phyloP scores from a whole-genome alignment of 768 basidiomycete species.

The Gloeostereum incarnatum region DNA sequence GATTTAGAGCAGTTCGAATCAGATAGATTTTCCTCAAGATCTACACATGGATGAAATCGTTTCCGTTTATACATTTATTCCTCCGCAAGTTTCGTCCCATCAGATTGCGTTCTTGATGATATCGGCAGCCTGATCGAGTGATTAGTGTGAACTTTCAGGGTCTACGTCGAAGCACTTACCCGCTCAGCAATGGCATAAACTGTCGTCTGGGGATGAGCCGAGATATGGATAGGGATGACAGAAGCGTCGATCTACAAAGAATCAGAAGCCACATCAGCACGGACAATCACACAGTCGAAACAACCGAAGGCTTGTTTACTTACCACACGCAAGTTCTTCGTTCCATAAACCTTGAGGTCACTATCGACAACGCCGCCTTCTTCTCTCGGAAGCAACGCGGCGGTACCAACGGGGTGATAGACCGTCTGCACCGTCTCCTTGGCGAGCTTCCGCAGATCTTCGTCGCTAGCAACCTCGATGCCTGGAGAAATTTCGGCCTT shows the following conservation, averaged over 20 bases:
- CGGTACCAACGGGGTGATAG: constrained; percentile 18
- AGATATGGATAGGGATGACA: constrained; percentile 9
- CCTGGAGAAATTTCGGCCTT: constrained; percentile 11
- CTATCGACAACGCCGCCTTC: constrained; percentile 18
- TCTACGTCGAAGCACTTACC: constrained; percentile 1
- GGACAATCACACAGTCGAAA: neutral
- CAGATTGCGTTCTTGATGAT: no score
- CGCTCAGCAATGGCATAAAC: constrained; percentile 10
- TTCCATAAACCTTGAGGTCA: constrained; percentile 13
- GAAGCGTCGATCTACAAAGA: constrained; percentile 7
- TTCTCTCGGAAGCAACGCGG: constrained; percentile 18
- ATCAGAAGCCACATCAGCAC: neutral
- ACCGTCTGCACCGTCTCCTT: constrained; percentile 4
- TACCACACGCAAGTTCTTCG: constrained; percentile 12
- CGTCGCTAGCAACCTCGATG: constrained; percentile 3
- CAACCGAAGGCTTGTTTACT: neutral
- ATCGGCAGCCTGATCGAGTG: no score
- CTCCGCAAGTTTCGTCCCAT: no score
- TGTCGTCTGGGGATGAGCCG: constrained; percentile 7
- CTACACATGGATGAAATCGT: no score
- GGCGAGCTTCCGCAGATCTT: constrained; percentile 10
- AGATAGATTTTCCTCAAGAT: no score
- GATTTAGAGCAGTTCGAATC: no score
- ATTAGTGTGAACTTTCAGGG: no score
- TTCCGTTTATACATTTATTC: no score